Evolutionary conservation across 768 basidiomycete genomes (phyloP).

Genomic region (Russula brevipes): DNA sequence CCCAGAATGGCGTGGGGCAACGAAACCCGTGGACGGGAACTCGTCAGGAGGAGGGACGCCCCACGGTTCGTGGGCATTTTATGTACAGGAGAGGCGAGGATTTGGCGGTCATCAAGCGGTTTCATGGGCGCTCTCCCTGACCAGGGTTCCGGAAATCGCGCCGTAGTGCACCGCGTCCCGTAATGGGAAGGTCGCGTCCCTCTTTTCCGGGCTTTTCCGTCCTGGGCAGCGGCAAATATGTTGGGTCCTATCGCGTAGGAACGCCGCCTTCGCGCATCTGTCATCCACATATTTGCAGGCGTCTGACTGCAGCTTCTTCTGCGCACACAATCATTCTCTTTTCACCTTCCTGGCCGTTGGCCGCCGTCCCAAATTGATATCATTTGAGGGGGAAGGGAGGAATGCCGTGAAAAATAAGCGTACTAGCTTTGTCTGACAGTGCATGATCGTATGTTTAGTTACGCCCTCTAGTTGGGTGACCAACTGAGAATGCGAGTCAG

Average conservation of each 20-base stretch:
- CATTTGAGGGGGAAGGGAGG: too few relatives aligned
- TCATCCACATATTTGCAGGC: neutral
- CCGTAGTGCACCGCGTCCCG: neutral
- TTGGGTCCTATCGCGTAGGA: neutral
- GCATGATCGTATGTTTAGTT: too few relatives aligned
- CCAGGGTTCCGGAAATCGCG: neutral
- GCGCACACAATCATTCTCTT: too few relatives aligned
- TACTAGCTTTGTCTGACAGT: too few relatives aligned
- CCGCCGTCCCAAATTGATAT: too few relatives aligned
- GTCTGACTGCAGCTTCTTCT: neutral
- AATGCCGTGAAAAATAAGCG: too few relatives aligned
- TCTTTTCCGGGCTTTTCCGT: neutral
- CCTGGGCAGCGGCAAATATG: neutral
- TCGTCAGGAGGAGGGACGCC: neutral
- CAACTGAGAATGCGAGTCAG: neutral
- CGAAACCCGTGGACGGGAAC: neutral
- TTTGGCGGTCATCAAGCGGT: slow-evolving; percentile 1
- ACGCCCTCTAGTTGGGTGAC: too few relatives aligned
- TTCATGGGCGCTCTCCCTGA: neutral
- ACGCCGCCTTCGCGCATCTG: neutral
- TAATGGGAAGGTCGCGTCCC: neutral
- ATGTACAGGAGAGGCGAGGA: neutral
- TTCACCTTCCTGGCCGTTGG: too few relatives aligned
- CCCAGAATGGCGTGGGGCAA: neutral
- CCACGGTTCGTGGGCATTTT: neutral